Evolutionary conservation across 2,329 filamentous ascomycete species (phyloP).

Genomic region (Pseudogymnoascus sp.): DNA sequence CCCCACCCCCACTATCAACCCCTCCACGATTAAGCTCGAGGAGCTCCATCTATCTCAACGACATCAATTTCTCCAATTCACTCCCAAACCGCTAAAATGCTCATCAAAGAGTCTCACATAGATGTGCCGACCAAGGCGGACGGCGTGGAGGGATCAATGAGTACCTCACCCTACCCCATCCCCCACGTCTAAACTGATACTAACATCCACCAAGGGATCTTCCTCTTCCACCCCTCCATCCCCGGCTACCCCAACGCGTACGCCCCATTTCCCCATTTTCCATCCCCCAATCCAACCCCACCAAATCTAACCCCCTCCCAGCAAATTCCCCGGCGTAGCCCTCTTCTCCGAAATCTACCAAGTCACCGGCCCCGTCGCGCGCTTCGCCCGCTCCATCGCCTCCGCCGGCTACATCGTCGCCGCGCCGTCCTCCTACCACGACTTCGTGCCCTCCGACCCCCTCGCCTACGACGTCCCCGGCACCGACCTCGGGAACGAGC

Average conservation of each 20-base stretch:
- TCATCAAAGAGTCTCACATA: constrained; percentile 50
- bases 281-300: background rate
- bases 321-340: constrained; percentile 73
- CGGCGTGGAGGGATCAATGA: constrained; percentile 46
- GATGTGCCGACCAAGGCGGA: constrained; percentile 53
- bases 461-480: constrained; percentile 80
- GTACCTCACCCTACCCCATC: constrained; percentile 30
- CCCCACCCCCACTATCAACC: constrained; percentile 1
- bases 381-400: constrained; percentile 86
- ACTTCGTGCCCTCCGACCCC: constrained; percentile 79
- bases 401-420: constrained; percentile 91
- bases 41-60: background rate
- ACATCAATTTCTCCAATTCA: background rate
- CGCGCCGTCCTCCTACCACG: constrained; percentile 84
- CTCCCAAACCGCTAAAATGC: constrained; percentile 35
- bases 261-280: constrained; percentile 21
- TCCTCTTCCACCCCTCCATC: constrained; percentile 79
- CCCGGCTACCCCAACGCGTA: constrained; percentile 80
- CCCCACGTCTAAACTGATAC: constrained; percentile 11
- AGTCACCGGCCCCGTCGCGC: constrained; percentile 85
- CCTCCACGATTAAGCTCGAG: background rate
- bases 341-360: constrained; percentile 95
- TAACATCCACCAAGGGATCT: constrained; percentile 56
- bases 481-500: constrained; percentile 79
- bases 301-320: constrained; percentile 25